Base-by-base conservation (phyloP, 2,329 filamentous ascomycete genomes). In the Corynespora cassiicola region DNA sequence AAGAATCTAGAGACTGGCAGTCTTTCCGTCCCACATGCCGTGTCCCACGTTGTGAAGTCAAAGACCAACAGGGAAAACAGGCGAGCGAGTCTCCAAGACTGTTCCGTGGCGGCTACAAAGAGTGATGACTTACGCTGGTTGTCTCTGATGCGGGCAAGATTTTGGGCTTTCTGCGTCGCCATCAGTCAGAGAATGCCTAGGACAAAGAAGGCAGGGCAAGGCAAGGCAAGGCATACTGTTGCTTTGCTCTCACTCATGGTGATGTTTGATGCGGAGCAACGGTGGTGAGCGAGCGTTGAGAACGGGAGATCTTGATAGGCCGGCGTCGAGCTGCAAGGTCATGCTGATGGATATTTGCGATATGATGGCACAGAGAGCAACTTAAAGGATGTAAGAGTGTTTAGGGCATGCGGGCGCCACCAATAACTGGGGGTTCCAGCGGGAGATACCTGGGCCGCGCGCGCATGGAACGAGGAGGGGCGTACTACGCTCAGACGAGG, bases 131-230 rank as follows among this genome's bases (percentile, higher is more conserved):
- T 50, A 66, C 63, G 78, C 63, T 90, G 87, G 56, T 90, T 91
- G 56, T 90, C 85, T 49, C 87, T 80, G 51, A 90, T 85, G 41
- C 86, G 83, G 30, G 80, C 77, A 21, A 75, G 67, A 35, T 73
- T 73, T 36, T 70, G 65, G 22, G 58, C 55, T 42, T 65, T 68
- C 42, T 68, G 49, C 46, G 52, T n/a, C n/a, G n/a, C 25, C 5
- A 12, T 20, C 17, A 14, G 27, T 21, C 25, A 32, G n/a, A n/a
- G n/a, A n/a, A n/a, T n/a, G n/a, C n/a, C n/a, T n/a, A n/a, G n/a
- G n/a, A 21, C 11, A 11, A 15, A 22, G 16, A 18, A 8, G 15
- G 12, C 10, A 8, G 24, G 31, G 15, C 29, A 31, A 7, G 15
- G n/a, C 9, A 26, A 32, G 20, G 29, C 35, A 30, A n/a, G 29